Conservation (phyloP, 805 yeast species). For the Grigorovia transvaalensis region DNA sequence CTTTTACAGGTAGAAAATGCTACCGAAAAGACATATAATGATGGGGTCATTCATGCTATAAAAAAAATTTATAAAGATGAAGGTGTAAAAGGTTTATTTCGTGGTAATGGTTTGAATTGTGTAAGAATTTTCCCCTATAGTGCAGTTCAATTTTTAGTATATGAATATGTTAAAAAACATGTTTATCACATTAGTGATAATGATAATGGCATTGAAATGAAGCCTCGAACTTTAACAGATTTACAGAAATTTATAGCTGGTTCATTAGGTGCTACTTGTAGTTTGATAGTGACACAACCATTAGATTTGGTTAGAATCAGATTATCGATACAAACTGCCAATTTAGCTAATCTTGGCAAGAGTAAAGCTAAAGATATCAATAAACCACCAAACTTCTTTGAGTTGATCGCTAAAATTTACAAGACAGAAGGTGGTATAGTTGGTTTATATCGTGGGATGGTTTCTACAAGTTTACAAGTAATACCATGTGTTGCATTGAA, state of each 20-base stretch:
- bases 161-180: conserved; percentile 48
- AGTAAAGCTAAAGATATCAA: conserved; percentile 30
- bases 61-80: conserved; percentile 75
- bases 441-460: conserved; percentile 74
- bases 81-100: conserved; percentile 79
- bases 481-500: conserved; percentile 94
- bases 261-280: conserved; percentile 65
- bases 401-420: conserved; percentile 50
- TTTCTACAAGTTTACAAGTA: conserved; percentile 89
- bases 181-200: conserved; percentile 26
- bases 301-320: conserved; percentile 86
- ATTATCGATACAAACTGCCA: conserved; percentile 80
- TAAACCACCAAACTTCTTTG: conserved; percentile 63
- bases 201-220: conserved; percentile 16
- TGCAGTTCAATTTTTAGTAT: conserved; percentile 87
- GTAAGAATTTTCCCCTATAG: conserved; percentile 85
- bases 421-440: conserved; percentile 67
- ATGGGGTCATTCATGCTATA: conserved; percentile 71
- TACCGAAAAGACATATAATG: conserved; percentile 31
- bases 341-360: conserved; percentile 33
- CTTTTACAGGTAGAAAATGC: conserved; percentile 73
- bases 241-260: conserved; percentile 64
- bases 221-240: conserved; percentile 22
- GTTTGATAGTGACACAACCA: conserved; percentile 83
- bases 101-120: conserved; percentile 90